A percentile compares a stretch with the other conserved stretches of the same genome.
Evolutionary conservation across 257 asterid genomes (phyloP).

Genomic region (Rhazya stricta): DNA sequence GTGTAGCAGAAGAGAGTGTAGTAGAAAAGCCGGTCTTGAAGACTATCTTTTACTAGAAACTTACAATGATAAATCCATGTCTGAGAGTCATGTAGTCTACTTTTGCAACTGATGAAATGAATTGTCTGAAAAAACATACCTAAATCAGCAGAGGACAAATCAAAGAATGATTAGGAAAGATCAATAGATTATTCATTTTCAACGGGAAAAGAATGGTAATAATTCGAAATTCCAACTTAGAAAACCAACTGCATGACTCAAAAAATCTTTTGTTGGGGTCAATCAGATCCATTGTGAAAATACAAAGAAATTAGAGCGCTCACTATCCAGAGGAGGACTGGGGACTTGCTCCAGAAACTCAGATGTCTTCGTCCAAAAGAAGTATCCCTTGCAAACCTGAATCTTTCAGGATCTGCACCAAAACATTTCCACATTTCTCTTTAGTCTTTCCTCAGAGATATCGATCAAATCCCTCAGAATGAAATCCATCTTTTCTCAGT

Average conservation of each 20-base stretch:
- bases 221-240: neutral
- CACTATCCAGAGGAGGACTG: conserved; percentile 78
- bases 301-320: conserved; percentile 13
- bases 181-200: neutral
- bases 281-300: too few species aligned
- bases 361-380: conserved; percentile 88
- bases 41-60: too few species aligned
- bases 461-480: too few species aligned
- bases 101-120: conserved; percentile 74
- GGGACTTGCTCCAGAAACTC: conserved; percentile 73
- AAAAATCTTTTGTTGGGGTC: too few species aligned
- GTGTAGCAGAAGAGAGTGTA: too few species aligned
- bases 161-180: neutral
- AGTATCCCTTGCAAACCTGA: conserved; percentile 88
- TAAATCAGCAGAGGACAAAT: conserved; percentile 13
- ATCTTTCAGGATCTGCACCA: conserved; percentile 75
- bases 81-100: conserved; percentile 84
- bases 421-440: neutral
- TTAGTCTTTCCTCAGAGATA: too few species aligned
- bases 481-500: neutral
- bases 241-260: neutral
- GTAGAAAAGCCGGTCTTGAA: too few species aligned
- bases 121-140: conserved; percentile 89
- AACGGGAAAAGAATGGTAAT: neutral
- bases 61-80: conserved; percentile 80